phyloP scores from a whole-genome alignment of 1,139 yeast species.

The Blastobotrys arbuscula region DNA sequence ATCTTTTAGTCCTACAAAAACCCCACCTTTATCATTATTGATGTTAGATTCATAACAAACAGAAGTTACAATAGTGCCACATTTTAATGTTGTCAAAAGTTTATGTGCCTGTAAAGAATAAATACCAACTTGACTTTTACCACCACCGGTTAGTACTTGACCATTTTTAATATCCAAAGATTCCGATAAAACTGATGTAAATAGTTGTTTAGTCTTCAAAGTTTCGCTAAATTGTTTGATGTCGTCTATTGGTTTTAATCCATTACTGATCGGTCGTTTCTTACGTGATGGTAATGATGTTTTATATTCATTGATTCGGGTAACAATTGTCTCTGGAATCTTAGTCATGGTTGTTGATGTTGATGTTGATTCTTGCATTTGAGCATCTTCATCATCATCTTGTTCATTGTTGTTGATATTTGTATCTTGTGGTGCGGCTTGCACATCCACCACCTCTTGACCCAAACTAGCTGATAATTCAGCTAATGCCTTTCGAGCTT shows the following conservation, averaged over 20 bases:
- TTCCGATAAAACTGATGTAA: constrained; percentile 21
- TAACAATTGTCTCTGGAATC: background rate
- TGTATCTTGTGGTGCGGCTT: background rate
- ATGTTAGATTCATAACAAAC: constrained; percentile 21
- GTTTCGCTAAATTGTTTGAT: background rate
- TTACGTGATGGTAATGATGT: constrained; percentile 4
- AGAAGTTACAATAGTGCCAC: constrained; percentile 27
- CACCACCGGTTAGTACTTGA: constrained; percentile 26
- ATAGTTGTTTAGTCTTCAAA: constrained; percentile 25
- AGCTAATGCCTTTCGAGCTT: constrained; percentile 54
- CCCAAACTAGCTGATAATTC: constrained; percentile 35
- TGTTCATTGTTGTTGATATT: no score
- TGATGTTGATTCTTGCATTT: background rate
- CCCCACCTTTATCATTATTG: background rate
- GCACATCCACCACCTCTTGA: no score
- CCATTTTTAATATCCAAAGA: constrained; percentile 15
- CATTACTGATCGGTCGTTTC: background rate
- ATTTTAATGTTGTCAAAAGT: constrained; percentile 13
- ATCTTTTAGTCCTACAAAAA: constrained; percentile 23
- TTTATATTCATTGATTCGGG: background rate
- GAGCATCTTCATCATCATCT: background rate
- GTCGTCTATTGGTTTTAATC: background rate
- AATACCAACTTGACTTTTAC: constrained; percentile 24
- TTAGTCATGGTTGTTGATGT: no score
- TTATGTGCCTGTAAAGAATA: constrained; percentile 17